Evolutionary conservation across 164 flowering plant genomes (phyloP), one percentile per base, ranked within the genome.

Genomic region (Stephania japonica): DNA sequence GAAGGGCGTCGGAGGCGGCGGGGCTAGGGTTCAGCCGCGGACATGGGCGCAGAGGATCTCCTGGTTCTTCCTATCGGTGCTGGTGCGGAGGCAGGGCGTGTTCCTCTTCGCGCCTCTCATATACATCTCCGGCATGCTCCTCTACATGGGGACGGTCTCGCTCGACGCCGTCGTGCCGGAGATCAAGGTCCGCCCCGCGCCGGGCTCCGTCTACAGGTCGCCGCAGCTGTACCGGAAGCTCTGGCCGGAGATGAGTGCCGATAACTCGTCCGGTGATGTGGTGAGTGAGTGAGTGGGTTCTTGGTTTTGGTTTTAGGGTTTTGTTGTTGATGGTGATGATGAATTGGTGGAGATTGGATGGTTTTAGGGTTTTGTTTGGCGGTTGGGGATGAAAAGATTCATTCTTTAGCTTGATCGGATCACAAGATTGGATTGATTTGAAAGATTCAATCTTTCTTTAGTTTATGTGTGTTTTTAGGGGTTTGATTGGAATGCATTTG

Each of bases 61-160:
- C 9, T 88, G 88, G 88, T 69, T 82, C 42, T 38, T 91, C 13
- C 83, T 91, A n/a, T 89, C 94, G 21, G 83, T 89, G 32, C 77
- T 91, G 27, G 86, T 91, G 73, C 90, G 93, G 14, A 84, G 93
- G 0, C 97, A 90, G 76, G 97, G 94, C 47, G 79, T 91, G 61
- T 91, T 91, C 79, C 84, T 91, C 47, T 89, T 91, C 75, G 94
- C 92, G 0, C 97, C 97, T 9, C 81, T 91, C 19, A 78, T 91
- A 50, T 91, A 91, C 78, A 88, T 91, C 76, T 85, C 91, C 63
- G 87, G 92, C 42, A 91, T 91, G 94, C 80, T 91, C 9, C 85
- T 90, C 23, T 91, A 90, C 79, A 90, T 91, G 94, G 92, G 94
- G 26, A 80, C 93, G 53, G 88, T 89, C 25, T 81, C 86, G 0